Percentiles rank a stretch among this genome's conserved stretches.
Conservation (phyloP, 495 filamentous ascomycete genomes). For the Aspergillus carlsbadensis region DNA sequence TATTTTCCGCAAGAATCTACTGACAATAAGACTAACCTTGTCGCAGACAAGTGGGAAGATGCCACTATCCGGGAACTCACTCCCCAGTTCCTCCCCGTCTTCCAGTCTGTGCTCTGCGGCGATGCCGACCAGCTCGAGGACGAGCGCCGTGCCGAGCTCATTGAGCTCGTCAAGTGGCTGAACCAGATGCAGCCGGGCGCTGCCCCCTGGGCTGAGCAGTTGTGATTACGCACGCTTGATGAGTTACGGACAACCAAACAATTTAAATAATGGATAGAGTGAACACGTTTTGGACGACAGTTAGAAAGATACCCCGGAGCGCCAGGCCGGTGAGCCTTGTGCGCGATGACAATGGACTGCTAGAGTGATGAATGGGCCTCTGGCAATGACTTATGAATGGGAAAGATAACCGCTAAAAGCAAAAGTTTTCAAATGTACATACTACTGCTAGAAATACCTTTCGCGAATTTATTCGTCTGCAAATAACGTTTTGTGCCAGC, state of each 20-base stretch:
- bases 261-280: constrained; percentile 39
- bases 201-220: constrained; percentile 46
- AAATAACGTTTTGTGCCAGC: background rate
- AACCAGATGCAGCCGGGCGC: constrained; percentile 51
- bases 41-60: constrained; percentile 67
- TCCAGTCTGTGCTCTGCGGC: constrained; percentile 74
- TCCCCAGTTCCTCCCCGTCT: constrained; percentile 71
- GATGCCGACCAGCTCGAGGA: constrained; percentile 83
- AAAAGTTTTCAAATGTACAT: constrained; percentile 27
- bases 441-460: constrained; percentile 7
- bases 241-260: constrained; percentile 2
- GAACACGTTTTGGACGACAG: constrained; percentile 29
- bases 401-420: constrained; percentile 25
- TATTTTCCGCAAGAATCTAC: constrained; percentile 15
- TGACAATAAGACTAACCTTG: constrained; percentile 20
- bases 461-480: background rate
- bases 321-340: constrained; percentile 9
- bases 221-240: constrained; percentile 25
- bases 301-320: constrained; percentile 46
- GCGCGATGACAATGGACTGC: constrained; percentile 15
- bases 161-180: constrained; percentile 71
- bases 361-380: constrained; percentile 17
- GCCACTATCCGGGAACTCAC: constrained; percentile 74
- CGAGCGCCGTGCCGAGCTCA: constrained; percentile 68
- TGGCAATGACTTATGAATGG: constrained; percentile 38